Conservation (phyloP, 805 yeast species). For the Torulaspora quercuum region DNA sequence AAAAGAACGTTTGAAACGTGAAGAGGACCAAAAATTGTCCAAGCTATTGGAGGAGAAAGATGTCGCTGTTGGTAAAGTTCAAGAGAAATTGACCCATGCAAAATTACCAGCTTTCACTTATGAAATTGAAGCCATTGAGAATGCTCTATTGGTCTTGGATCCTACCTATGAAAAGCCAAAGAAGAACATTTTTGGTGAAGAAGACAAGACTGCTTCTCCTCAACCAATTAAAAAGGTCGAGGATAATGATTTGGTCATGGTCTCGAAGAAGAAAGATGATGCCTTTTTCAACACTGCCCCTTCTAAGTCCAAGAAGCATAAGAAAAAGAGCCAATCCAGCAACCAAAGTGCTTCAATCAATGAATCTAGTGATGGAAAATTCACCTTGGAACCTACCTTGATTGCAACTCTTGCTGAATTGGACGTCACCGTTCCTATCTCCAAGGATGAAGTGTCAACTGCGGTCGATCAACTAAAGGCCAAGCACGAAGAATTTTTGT, state of each 20-base stretch:
- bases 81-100: conserved; percentile 67
- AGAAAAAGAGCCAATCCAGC: conserved; percentile 42
- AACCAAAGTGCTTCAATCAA: conserved; percentile 17
- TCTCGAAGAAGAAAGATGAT: conserved; percentile 50
- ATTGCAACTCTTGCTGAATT: conserved; percentile 74
- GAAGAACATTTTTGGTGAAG: conserved; percentile 31
- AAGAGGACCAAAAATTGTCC: conserved; percentile 49
- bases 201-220: conserved; percentile 28
- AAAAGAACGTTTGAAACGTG: conserved; percentile 69
- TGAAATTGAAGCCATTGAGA: conserved; percentile 75
- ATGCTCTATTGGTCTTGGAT: conserved; percentile 69
- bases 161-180: conserved; percentile 67
- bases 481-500: conserved; percentile 64
- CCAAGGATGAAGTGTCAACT: conserved; percentile 62
- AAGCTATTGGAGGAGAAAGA: conserved; percentile 48
- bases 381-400: conserved; percentile 75
- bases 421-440: conserved; percentile 73
- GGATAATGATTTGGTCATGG: conserved; percentile 53
- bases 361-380: conserved; percentile 39
- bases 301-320: conserved; percentile 49
- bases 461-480: conserved; percentile 65
- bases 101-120: conserved; percentile 76
- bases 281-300: conserved; percentile 48
- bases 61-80: conserved; percentile 57
- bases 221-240: conserved; percentile 62